Conservation (phyloP, 192 early-diverging fungal genomes). For the Coemansia sp. region DNA sequence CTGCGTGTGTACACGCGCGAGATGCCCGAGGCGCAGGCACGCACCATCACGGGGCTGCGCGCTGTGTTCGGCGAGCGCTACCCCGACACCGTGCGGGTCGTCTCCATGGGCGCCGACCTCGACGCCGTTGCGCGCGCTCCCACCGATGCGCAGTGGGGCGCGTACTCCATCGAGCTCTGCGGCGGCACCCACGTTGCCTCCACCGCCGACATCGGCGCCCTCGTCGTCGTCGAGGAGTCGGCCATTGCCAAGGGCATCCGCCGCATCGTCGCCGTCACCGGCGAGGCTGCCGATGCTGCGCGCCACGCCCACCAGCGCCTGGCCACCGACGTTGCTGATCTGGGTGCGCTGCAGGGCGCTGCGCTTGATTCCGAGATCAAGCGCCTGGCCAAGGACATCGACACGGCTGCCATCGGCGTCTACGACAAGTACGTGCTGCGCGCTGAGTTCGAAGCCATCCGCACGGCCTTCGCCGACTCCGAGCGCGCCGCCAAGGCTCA, state of each 20-base stretch:
- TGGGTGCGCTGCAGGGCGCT: slow-evolving; percentile 59
- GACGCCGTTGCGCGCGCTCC: slow-evolving; percentile 83
- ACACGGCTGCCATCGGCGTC: slow-evolving; percentile 75
- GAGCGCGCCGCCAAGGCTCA: slow-evolving; percentile 89
- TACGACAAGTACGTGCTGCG: slow-evolving; percentile 76
- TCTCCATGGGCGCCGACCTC: slow-evolving; percentile 87
- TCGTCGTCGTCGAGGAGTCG: slow-evolving; percentile 85
- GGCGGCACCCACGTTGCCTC: slow-evolving; percentile 94
- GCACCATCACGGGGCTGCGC: slow-evolving; percentile 86
- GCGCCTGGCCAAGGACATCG: slow-evolving; percentile 74
- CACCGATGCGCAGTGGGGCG: slow-evolving; percentile 75
- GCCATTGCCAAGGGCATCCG: slow-evolving; percentile 97
- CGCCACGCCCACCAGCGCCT: slow-evolving; percentile 68
- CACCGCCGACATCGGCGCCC: slow-evolving; percentile 87
- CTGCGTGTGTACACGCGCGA: slow-evolving; percentile 78
- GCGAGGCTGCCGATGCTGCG: slow-evolving; percentile 74
- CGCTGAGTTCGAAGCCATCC: slow-evolving; percentile 67
- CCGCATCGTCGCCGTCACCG: slow-evolving; percentile 91
- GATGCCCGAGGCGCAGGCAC: slow-evolving; percentile 77
- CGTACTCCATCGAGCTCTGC: slow-evolving; percentile 93
- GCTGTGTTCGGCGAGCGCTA: slow-evolving; percentile 98
- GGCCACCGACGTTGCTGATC: slow-evolving; percentile 59
- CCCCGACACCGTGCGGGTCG: slow-evolving; percentile 96
- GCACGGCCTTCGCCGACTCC: slow-evolving; percentile 82
- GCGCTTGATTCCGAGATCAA: slow-evolving; percentile 81